Percentiles rank a stretch among this genome's conserved stretches.
Conservation (phyloP, 169 alveolate genomes). For the Plasmodium gonderi region DNA sequence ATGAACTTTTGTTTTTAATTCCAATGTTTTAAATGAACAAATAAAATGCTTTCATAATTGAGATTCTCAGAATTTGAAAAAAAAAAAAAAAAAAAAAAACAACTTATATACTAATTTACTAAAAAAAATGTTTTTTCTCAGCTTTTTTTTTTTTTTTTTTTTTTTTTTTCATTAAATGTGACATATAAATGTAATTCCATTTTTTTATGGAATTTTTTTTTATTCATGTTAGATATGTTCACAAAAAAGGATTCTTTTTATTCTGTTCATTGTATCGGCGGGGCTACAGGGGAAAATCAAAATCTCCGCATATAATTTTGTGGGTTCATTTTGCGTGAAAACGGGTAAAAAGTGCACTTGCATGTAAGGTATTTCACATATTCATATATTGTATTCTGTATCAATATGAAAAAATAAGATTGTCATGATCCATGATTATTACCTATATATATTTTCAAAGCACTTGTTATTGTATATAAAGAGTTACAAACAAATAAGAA, state of each 20-base stretch:
- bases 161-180: not conserved
- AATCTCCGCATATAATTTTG: not conserved
- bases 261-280: not conserved
- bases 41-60: no score
- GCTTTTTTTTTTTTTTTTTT: no score
- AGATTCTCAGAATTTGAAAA: no score
- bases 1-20: no score
- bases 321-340: not conserved
- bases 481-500: no score
- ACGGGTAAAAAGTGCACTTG: not conserved
- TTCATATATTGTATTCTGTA: not conserved
- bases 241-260: not conserved
- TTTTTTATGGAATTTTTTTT: not conserved
- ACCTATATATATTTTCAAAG: no score
- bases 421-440: not conserved
- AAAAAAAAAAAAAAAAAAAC: not conserved
- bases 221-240: not conserved
- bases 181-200: not conserved
- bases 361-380: not conserved
- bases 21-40: no score
- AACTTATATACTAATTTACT: no score
- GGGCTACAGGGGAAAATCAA: not conserved
- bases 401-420: not conserved
- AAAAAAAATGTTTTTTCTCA: no score
- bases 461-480: no score